Evolutionary conservation across 768 basidiomycete genomes (phyloP).

Genomic region (Trametes cingulata): DNA sequence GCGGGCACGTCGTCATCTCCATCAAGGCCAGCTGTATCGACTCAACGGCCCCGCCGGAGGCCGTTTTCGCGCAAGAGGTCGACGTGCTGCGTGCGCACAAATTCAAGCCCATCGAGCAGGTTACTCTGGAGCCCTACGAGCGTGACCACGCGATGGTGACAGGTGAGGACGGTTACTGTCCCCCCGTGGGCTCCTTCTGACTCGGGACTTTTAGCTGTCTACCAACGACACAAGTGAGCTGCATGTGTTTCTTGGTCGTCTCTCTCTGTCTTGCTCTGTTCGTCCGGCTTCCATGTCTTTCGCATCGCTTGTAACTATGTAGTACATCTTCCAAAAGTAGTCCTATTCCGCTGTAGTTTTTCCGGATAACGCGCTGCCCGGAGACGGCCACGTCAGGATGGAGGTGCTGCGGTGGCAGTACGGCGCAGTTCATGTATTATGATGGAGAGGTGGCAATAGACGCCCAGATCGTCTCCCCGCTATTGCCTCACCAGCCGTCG

Average conservation of each 20-base stretch:
- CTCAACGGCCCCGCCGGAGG: slow-evolving; percentile 88
- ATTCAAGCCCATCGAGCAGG: slow-evolving; percentile 94
- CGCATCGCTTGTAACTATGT: slow-evolving; percentile 22
- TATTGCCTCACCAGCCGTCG: slow-evolving; percentile 8
- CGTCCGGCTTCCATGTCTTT: slow-evolving; percentile 15
- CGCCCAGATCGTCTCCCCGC: slow-evolving; percentile 12
- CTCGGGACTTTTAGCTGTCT: slow-evolving; percentile 38
- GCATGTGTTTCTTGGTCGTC: slow-evolving; percentile 18
- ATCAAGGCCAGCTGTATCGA: slow-evolving; percentile 99
- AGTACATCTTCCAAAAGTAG: slow-evolving; percentile 23
- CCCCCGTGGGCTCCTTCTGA: not conserved
- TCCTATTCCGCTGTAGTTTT: slow-evolving; percentile 1
- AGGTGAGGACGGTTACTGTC: slow-evolving; percentile 44
- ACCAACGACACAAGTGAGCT: slow-evolving; percentile 45
- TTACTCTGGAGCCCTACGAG: slow-evolving; percentile 93
- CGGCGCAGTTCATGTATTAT: not conserved
- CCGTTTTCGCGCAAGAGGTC: slow-evolving; percentile 88
- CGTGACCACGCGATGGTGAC: slow-evolving; percentile 90
- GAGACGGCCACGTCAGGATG: slow-evolving; percentile 22
- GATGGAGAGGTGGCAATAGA: slow-evolving; percentile 1
- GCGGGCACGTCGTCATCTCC: slow-evolving; percentile 90
- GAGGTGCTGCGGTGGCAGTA: slow-evolving; percentile 19
- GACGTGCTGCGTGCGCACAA: slow-evolving; percentile 72
- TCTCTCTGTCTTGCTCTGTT: slow-evolving; percentile 17
- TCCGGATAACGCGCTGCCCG: not conserved